These are phyloP conservation scores for Mediolabrus comicus DNA, from an alignment of 108 stramenopile genomes.

Conservation along the genomic window DNA sequence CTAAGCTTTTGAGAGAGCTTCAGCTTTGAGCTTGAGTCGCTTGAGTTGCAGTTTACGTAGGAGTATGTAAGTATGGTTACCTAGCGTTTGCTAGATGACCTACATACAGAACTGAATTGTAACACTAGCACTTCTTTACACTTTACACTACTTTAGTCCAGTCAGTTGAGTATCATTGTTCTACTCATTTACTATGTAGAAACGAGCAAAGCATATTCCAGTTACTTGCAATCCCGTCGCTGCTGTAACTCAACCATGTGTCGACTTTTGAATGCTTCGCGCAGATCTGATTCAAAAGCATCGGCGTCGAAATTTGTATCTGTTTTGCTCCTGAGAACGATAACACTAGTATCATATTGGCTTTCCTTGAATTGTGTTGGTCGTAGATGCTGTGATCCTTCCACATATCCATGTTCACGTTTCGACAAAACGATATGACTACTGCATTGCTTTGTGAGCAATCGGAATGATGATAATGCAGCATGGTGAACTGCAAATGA, in stretches of 20 bases:
- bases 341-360: conserved; percentile 66
- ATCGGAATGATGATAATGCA: conserved; percentile 21
- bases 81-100: too few relatives aligned
- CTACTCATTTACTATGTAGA: not conserved
- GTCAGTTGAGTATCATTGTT: too few relatives aligned
- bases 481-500: conserved; percentile 4
- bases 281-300: conserved; percentile 46
- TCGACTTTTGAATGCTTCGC: conserved; percentile 58
- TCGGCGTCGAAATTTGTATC: conserved; percentile 8
- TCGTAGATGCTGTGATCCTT: conserved; percentile 74
- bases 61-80: too few relatives aligned
- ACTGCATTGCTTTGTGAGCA: conserved; percentile 17
- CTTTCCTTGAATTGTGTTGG: conserved; percentile 73
- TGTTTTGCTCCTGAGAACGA: conserved; percentile 53
- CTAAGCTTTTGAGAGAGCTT: too few relatives aligned
- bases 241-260: conserved; percentile 47
- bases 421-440: conserved; percentile 53
- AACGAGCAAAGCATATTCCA: not conserved
- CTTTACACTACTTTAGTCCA: too few relatives aligned
- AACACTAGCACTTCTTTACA: too few relatives aligned
- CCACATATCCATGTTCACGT: conserved; percentile 70
- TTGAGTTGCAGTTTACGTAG: too few relatives aligned
- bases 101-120: too few relatives aligned
- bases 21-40: too few relatives aligned
- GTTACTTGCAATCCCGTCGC: not conserved